Evolutionary conservation across 441 rosid genomes (phyloP).

Genomic region (Breynia disticha): DNA sequence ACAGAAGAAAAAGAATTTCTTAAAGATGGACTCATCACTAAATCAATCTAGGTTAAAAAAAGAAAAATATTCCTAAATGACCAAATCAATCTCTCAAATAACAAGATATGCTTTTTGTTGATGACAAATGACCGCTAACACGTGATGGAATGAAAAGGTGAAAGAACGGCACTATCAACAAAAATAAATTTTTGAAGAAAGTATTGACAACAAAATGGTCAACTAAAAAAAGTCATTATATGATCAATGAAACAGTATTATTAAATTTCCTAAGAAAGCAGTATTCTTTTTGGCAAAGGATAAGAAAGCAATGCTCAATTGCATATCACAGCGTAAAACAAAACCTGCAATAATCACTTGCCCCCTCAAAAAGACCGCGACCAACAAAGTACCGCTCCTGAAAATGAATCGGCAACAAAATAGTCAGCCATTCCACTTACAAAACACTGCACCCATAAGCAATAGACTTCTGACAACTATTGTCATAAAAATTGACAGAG

Average conservation of each 20-base stretch:
- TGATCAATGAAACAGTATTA: not conserved
- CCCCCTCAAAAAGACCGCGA: slow-evolving; percentile 88
- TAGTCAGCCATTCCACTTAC: slow-evolving; percentile 1
- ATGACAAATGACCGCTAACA: too few relatives aligned
- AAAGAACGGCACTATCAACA: too few relatives aligned
- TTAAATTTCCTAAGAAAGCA: not conserved
- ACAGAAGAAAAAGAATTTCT: slow-evolving; percentile 5
- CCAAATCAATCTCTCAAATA: too few relatives aligned
- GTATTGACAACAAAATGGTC: not conserved
- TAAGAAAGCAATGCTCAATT: not conserved
- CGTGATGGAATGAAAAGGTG: too few relatives aligned
- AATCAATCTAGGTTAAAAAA: not conserved
- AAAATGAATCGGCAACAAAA: slow-evolving; percentile 15
- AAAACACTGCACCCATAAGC: not conserved
- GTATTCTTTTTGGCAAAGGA: not conserved
- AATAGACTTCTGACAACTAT: too few relatives aligned
- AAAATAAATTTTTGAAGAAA: too few relatives aligned
- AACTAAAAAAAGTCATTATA: not conserved
- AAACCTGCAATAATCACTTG: slow-evolving; percentile 92
- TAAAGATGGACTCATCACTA: slow-evolving; percentile 2
- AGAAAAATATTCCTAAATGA: too few relatives aligned
- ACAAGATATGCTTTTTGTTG: too few relatives aligned
- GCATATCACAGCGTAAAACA: slow-evolving; percentile 2
- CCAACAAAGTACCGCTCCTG: slow-evolving; percentile 99
- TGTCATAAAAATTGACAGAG: not conserved